Conservation (phyloP, 2,329 filamentous ascomycete genomes). For the Escovopsis weberi region DNA sequence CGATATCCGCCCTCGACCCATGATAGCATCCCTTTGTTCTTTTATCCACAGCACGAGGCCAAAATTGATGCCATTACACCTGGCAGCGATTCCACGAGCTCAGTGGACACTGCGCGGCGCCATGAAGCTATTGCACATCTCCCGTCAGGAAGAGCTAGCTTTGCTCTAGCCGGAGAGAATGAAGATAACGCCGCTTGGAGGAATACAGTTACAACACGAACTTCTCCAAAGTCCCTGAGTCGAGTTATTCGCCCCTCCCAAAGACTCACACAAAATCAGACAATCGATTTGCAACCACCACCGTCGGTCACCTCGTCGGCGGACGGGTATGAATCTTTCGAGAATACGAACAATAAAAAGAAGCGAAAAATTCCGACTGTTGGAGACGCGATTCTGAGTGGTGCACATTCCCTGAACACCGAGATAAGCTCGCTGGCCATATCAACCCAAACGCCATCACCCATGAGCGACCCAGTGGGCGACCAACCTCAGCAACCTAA, state of each 20-base stretch:
- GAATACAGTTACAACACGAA: slow-evolving; percentile 28
- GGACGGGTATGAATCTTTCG: slow-evolving; percentile 92
- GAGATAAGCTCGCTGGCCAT: slow-evolving; percentile 27
- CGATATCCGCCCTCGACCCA: slow-evolving; percentile 67
- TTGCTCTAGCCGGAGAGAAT: slow-evolving; percentile 43
- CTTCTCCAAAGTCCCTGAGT: slow-evolving; percentile 30
- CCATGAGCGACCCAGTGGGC: slow-evolving; percentile 17
- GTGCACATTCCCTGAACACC: slow-evolving; percentile 21
- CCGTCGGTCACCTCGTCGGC: slow-evolving; percentile 55
- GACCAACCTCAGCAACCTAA: slow-evolving; percentile 12
- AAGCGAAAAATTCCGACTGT: slow-evolving; percentile 95
- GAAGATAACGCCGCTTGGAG: slow-evolving; percentile 36
- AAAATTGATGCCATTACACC: slow-evolving; percentile 28
- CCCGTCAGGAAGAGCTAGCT: slow-evolving; percentile 17
- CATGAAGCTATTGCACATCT: slow-evolving; percentile 12
- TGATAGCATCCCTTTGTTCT: slow-evolving; percentile 60
- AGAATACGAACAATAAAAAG: slow-evolving; percentile 99
- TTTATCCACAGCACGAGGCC: slow-evolving; percentile 35
- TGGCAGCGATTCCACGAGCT: slow-evolving; percentile 9
- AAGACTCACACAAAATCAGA: slow-evolving; percentile 30
- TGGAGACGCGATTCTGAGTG: slow-evolving; percentile 45
- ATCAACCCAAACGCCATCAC: slow-evolving; percentile 10
- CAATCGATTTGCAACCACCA: slow-evolving; percentile 38
- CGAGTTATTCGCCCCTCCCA: slow-evolving; percentile 27
- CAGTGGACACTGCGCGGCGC: slow-evolving; percentile 11